Percentiles rank a stretch among this genome's conserved stretches.
These are phyloP conservation scores for Wilcoxina mikolae DNA, from an alignment of 495 filamentous ascomycete genomes.

Conservation along the genomic window DNA sequence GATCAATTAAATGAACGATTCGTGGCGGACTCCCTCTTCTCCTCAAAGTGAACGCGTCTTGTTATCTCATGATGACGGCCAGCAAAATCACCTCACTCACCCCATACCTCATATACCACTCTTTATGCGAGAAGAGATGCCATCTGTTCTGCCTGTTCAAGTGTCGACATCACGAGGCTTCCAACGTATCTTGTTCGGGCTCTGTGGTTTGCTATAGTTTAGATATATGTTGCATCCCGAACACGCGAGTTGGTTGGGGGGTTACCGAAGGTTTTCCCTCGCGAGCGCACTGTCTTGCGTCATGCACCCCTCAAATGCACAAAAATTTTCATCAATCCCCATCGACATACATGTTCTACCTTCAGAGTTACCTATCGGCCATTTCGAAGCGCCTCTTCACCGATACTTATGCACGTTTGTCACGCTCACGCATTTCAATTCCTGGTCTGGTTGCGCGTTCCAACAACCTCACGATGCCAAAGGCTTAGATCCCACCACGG, in stretches of 20 bases:
- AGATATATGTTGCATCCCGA: background rate
- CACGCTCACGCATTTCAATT: no score
- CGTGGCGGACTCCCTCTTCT: no score
- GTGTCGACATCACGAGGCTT: background rate
- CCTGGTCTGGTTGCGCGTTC: background rate
- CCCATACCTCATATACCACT: no score
- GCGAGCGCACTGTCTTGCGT: no score
- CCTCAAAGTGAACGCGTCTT: no score
- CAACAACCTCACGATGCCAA: background rate
- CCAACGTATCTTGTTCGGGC: background rate
- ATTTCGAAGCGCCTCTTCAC: no score
- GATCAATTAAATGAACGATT: no score
- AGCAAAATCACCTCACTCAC: no score
- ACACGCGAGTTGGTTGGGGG: background rate
- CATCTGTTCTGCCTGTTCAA: background rate
- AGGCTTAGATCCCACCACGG: background rate
- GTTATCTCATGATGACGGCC: no score
- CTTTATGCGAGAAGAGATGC: background rate
- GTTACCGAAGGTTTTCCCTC: background rate
- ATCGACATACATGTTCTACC: background rate
- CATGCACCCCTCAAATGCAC: background rate
- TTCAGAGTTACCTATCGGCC: background rate
- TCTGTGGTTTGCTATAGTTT: background rate
- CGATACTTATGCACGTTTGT: no score
- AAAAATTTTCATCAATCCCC: background rate